Percentiles rank a stretch among this genome's conserved stretches.
Evolutionary conservation across 1,284 basidiomycete genomes (phyloP).

Genomic region (Grifola frondosa): DNA sequence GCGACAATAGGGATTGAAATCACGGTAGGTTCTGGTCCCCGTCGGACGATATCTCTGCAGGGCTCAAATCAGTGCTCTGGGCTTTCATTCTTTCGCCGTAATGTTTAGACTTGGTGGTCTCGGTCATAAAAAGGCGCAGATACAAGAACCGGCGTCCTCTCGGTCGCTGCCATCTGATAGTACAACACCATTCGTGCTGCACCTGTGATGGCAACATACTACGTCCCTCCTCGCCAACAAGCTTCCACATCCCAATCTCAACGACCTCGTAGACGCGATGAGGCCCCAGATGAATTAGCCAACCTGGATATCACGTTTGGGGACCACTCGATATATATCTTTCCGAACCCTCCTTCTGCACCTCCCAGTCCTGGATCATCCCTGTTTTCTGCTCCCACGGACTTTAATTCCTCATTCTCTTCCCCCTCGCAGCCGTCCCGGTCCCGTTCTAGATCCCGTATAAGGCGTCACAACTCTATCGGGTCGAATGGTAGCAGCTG

Average conservation of each 20-base stretch:
- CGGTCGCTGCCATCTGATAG: too few species aligned
- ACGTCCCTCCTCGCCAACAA: conserved; percentile 13
- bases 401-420: conserved; percentile 16
- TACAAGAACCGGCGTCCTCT: too few species aligned
- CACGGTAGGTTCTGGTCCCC: too few species aligned
- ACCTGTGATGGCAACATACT: conserved; percentile 30
- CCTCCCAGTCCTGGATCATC: conserved; percentile 29
- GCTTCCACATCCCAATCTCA: not conserved
- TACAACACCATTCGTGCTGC: too few species aligned
- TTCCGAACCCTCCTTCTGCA: conserved; percentile 32
- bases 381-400: conserved; percentile 28
- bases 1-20: too few species aligned
- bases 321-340: conserved; percentile 36
- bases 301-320: conserved; percentile 14
- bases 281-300: not conserved
- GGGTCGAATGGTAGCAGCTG: too few species aligned
- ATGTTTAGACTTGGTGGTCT: too few species aligned
- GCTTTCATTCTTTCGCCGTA: too few species aligned
- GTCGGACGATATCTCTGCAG: too few species aligned
- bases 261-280: not conserved
- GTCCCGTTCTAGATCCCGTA: conserved; percentile 4
- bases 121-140: too few species aligned
- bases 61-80: too few species aligned
- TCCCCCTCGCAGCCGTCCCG: conserved; percentile 7
- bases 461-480: conserved; percentile 8